Conservation (phyloP, 2,329 filamentous ascomycete genomes). For the Chaetomium olivaceum region DNA sequence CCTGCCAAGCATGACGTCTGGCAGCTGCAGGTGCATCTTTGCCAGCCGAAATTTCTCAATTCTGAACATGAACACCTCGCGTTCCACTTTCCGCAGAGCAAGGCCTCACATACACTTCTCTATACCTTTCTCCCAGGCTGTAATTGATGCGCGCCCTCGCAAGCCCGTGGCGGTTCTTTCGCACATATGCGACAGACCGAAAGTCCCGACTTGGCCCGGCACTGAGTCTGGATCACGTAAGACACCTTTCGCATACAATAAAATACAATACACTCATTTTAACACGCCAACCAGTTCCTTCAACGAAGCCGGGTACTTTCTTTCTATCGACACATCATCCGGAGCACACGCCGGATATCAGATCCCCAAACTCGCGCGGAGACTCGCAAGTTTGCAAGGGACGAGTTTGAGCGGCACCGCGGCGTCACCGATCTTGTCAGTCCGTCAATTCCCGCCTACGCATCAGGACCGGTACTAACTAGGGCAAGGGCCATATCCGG, state of each 20-base stretch:
- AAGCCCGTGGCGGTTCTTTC: constrained; percentile 33
- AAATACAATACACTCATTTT: background rate
- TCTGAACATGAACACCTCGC: background rate
- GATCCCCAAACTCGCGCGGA: constrained; percentile 56
- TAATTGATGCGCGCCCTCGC: constrained; percentile 32
- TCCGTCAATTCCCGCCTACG: constrained; percentile 15
- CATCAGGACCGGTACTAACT: background rate
- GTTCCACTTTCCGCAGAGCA: background rate
- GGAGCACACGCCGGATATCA: constrained; percentile 53
- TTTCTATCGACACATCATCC: constrained; percentile 60
- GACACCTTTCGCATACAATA: constrained; percentile 27
- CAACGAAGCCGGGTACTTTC: constrained; percentile 56
- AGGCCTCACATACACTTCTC: background rate
- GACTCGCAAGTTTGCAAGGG: constrained; percentile 56
- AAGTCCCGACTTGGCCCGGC: constrained; percentile 45
- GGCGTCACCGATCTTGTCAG: constrained; percentile 57
- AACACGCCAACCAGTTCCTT: constrained; percentile 51
- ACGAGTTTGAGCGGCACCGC: constrained; percentile 62
- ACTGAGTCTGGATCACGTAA: constrained; percentile 61
- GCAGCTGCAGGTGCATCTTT: constrained; percentile 5
- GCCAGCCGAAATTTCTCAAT: constrained; percentile 14
- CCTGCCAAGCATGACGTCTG: constrained; percentile 11
- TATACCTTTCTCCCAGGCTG: background rate
- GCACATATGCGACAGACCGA: constrained; percentile 43
- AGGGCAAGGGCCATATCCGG: constrained; percentile 55